These are phyloP conservation scores for Cryptococcus sp. DNA, from an alignment of 1,284 basidiomycete species.

Conservation along the genomic window DNA sequence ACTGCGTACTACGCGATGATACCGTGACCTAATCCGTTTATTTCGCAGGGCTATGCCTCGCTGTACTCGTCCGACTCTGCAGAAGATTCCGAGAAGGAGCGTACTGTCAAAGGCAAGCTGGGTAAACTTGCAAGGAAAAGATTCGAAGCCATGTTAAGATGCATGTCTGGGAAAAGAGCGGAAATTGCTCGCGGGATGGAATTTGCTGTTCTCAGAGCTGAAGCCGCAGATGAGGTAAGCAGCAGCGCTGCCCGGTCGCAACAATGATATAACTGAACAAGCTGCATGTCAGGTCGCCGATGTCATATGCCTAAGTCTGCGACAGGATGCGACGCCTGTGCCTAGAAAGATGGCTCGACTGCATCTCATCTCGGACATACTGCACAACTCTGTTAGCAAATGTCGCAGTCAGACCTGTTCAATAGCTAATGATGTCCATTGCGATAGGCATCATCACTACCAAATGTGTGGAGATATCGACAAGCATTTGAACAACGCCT, in stretches of 20 bases:
- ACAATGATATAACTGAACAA: neutral
- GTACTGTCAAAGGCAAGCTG: constrained; percentile 67
- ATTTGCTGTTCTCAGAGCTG: constrained; percentile 91
- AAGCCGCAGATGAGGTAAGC: constrained; percentile 82
- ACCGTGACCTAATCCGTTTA: too few relatives aligned
- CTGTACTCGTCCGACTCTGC: constrained; percentile 93
- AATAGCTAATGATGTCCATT: constrained; percentile 6
- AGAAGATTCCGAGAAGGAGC: constrained; percentile 87
- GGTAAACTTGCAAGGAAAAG: constrained; percentile 74
- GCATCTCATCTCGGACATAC: constrained; percentile 92
- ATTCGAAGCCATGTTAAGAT: constrained; percentile 86
- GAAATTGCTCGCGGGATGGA: constrained; percentile 93
- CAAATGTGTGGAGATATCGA: constrained; percentile 80
- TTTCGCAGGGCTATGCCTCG: constrained; percentile 76
- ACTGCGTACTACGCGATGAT: too few relatives aligned
- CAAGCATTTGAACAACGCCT: constrained; percentile 85
- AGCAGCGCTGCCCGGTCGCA: constrained; percentile 15
- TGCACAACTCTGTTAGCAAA: constrained; percentile 78
- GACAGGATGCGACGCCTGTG: constrained; percentile 84
- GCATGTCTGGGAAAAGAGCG: constrained; percentile 78
- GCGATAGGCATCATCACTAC: constrained; percentile 46
- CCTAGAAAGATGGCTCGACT: constrained; percentile 94
- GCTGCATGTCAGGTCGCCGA: constrained; percentile 67
- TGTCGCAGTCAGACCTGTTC: constrained; percentile 22
- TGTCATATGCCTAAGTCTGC: constrained; percentile 77